Evolutionary conservation across 495 filamentous ascomycete species (phyloP).

Genomic region (Penicillium lividum): DNA sequence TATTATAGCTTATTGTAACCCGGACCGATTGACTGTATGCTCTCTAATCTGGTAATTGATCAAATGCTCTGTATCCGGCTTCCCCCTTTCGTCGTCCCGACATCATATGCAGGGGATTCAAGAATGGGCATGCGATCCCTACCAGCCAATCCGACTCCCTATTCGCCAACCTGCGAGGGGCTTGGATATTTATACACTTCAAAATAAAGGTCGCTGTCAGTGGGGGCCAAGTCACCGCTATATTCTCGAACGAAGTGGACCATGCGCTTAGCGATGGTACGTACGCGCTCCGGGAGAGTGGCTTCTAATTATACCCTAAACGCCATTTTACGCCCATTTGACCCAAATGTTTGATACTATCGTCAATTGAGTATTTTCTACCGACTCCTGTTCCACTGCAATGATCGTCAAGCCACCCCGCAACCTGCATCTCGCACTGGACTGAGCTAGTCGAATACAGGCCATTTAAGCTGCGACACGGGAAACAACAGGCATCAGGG

Average conservation of each 20-base stretch:
- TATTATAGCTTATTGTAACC: too few species aligned
- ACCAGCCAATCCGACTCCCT: neutral
- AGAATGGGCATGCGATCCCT: slow-evolving; percentile 14
- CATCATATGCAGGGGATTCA: slow-evolving; percentile 3
- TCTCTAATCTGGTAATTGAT: slow-evolving; percentile 20
- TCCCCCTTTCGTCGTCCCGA: slow-evolving; percentile 30
- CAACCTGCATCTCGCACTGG: neutral
- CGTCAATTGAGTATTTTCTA: neutral
- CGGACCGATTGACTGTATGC: too few species aligned
- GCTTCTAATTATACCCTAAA: neutral
- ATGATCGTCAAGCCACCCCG: neutral
- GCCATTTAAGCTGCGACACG: too few species aligned
- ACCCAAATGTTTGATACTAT: neutral
- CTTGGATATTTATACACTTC: neutral
- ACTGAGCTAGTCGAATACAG: neutral
- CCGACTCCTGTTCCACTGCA: neutral
- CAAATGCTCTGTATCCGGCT: slow-evolving; percentile 19
- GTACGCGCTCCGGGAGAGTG: neutral
- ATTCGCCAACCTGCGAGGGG: neutral
- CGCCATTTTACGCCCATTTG: neutral
- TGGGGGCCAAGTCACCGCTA: neutral
- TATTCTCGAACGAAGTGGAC: neutral
- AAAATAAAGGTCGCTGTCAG: neutral
- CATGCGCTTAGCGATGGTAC: neutral
- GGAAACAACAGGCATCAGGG: too few species aligned